Evolutionary conservation across 1,284 basidiomycete genomes (phyloP).

Genomic region (Ceratobasidium sp.): DNA sequence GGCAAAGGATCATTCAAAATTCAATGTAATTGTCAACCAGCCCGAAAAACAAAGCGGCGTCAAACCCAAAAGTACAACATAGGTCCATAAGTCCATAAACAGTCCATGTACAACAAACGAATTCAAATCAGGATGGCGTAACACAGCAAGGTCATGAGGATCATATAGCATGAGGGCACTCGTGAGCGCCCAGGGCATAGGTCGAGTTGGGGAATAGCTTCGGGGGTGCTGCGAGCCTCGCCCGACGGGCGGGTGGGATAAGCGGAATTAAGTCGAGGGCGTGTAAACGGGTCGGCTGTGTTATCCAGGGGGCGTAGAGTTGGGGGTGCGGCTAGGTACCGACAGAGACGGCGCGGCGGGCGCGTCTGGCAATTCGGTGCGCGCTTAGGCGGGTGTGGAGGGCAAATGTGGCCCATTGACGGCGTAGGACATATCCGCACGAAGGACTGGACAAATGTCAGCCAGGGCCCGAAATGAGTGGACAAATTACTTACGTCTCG

Average conservation of each 20-base stretch:
- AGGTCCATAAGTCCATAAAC: no score
- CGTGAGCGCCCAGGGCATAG: no score
- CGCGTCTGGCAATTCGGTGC: background rate
- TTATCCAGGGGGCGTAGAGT: background rate
- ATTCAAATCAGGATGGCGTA: no score
- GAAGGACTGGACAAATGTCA: background rate
- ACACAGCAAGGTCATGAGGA: no score
- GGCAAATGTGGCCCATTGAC: conserved; percentile 20
- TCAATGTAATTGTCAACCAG: no score
- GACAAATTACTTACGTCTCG: background rate
- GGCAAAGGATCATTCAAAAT: no score
- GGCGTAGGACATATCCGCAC: conserved; percentile 20
- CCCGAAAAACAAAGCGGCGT: no score
- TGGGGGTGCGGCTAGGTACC: conserved; percentile 13
- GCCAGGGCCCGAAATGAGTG: background rate
- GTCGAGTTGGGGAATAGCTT: no score
- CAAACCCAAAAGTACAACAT: no score
- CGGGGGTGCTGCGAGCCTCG: background rate
- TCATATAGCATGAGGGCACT: no score
- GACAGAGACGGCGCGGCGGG: conserved; percentile 26
- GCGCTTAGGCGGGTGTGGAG: conserved; percentile 18
- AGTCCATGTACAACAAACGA: no score
- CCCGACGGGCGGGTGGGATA: background rate
- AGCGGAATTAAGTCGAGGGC: conserved; percentile 28
- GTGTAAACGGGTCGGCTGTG: conserved; percentile 34